Evolutionary conservation across 202 grass and related monocot genomes (phyloP).

Genomic region (Eragrostis tef): DNA sequence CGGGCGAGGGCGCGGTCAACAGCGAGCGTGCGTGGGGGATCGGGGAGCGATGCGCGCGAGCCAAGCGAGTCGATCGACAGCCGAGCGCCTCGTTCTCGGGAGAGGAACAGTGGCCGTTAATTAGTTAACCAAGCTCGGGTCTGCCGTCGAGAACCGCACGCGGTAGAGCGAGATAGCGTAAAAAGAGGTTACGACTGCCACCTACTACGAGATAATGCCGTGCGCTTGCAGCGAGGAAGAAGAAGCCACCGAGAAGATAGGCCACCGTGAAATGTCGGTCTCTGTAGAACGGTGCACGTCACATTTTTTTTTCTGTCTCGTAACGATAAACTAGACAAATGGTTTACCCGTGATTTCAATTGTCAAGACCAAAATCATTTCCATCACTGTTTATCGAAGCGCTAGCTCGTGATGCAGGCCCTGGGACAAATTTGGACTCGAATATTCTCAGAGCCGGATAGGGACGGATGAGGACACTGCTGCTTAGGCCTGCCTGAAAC

Average conservation of each 20-base stretch:
- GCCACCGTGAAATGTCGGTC: background rate
- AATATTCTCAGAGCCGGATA: background rate
- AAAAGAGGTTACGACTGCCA: background rate
- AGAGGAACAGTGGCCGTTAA: background rate
- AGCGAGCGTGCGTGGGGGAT: background rate
- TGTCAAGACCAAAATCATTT: background rate
- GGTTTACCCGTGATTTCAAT: background rate
- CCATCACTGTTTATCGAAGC: background rate
- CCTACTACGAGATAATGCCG: background rate
- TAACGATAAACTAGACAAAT: no score
- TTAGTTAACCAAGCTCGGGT: constrained; percentile 31
- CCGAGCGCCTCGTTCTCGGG: background rate
- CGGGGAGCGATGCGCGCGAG: background rate
- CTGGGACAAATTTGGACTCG: background rate
- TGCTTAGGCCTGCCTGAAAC: background rate
- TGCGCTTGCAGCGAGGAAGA: background rate
- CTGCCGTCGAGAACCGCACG: background rate
- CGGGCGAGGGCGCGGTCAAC: constrained; percentile 37
- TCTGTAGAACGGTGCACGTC: background rate
- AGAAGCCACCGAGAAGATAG: background rate
- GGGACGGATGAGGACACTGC: background rate
- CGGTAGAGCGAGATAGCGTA: background rate
- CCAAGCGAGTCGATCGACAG: background rate
- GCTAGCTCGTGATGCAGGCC: background rate
- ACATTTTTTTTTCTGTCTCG: background rate